A percentile compares a stretch with the other conserved stretches of the same genome.
Conservation (phyloP, 768 basidiomycete genomes). For the Podaxis mareebaensis region DNA sequence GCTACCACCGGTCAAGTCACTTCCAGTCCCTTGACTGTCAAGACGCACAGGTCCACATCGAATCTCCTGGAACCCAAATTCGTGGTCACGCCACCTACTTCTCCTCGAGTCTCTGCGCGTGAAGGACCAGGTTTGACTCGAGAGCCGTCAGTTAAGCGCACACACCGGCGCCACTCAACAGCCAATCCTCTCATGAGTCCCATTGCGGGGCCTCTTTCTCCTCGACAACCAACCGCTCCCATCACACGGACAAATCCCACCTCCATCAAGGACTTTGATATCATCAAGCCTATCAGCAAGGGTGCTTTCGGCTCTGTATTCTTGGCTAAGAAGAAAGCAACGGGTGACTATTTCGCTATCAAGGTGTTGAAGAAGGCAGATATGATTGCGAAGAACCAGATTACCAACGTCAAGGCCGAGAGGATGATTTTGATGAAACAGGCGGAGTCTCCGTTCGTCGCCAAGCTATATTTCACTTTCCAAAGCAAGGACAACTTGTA, state of each 20-base stretch:
- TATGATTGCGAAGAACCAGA: slow-evolving; percentile 99
- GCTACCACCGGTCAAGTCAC: background rate
- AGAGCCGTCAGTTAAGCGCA: slow-evolving; percentile 52
- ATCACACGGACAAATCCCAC: slow-evolving; percentile 79
- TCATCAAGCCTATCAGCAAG: slow-evolving; percentile 99
- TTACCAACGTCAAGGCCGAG: slow-evolving; percentile 99
- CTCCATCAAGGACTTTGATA: slow-evolving; percentile 98
- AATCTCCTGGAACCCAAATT: slow-evolving; percentile 67
- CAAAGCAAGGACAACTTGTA: slow-evolving; percentile 99
- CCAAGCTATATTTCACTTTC: slow-evolving; percentile 97
- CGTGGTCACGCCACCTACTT: slow-evolving; percentile 73
- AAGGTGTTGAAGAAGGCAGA: slow-evolving; percentile 99
- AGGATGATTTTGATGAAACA: slow-evolving; percentile 99
- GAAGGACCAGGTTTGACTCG: slow-evolving; percentile 40
- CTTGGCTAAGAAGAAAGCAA: slow-evolving; percentile 96
- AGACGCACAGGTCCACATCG: slow-evolving; percentile 64
- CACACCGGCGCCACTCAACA: slow-evolving; percentile 73
- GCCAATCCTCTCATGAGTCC: slow-evolving; percentile 64
- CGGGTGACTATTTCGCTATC: slow-evolving; percentile 99
- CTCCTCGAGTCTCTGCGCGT: slow-evolving; percentile 57
- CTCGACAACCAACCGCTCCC: slow-evolving; percentile 80
- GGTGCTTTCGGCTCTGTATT: slow-evolving; percentile 99
- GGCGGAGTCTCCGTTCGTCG: slow-evolving; percentile 96
- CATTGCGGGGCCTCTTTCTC: slow-evolving; percentile 74
- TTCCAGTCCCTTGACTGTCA: slow-evolving; percentile 30